Evolutionary conservation across 495 filamentous ascomycete species (phyloP).

Genomic region (Thozetella sp.): DNA sequence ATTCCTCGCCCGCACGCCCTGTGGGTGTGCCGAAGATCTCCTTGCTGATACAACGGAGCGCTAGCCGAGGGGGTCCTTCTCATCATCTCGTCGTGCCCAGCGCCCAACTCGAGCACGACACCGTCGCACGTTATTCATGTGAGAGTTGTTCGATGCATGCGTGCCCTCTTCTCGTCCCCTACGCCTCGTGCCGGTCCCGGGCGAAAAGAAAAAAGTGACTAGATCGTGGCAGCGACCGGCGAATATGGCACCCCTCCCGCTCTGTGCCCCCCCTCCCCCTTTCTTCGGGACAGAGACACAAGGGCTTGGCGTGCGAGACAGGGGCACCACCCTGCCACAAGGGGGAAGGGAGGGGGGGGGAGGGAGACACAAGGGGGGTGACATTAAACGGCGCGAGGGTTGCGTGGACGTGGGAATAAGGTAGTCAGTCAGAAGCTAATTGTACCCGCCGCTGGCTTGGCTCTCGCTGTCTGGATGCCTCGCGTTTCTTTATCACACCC

Average conservation of each 20-base stretch:
- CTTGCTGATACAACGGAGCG: neutral
- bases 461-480: neutral
- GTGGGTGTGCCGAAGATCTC: slow-evolving; percentile 1
- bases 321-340: neutral
- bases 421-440: neutral
- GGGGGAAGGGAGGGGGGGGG: neutral
- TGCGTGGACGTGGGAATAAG: neutral
- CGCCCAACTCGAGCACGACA: neutral
- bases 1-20: neutral
- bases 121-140: neutral
- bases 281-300: too few relatives aligned
- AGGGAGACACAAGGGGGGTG: neutral
- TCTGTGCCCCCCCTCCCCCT: too few relatives aligned
- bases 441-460: neutral
- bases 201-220: neutral
- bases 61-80: neutral
- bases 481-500: neutral
- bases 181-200: neutral
- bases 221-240: too few relatives aligned
- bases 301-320: too few relatives aligned
- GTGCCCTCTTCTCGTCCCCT: neutral
- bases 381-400: neutral
- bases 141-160: neutral
- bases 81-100: neutral
- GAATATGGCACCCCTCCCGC: too few relatives aligned